Base-by-base conservation (phyloP, 1,139 yeast genomes). In the Kluyveromyces sp. region DNA sequence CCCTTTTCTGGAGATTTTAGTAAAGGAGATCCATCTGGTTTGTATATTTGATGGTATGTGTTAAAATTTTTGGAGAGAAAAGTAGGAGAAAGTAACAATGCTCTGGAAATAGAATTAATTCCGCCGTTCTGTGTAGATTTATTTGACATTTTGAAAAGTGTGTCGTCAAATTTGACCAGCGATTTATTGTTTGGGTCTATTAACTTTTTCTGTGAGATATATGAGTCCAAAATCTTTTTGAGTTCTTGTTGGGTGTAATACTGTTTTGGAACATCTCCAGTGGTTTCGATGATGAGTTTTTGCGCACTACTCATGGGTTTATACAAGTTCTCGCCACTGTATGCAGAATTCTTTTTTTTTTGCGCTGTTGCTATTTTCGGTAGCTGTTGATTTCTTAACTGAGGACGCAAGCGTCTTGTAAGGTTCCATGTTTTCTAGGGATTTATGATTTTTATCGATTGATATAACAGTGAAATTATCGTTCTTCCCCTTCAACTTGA, bases 401-500 rank as follows among this genome's bases (percentile, higher is more conserved):
- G 8, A 4, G 6, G 27, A 7, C 53, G 29, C 57, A 7, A 53
- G 54, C 15, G 53, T 46, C 33, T 53, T 55, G 59, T 85, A 88
- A 2, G 90, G 76, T 2, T 76, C 81, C 64, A 86, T 87, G 40
- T 72, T 73, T 42, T 72, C 75, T 26, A 88, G 67, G 28, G 67
- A 68, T 7, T 73, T 75, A 50, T 77, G 74, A 0, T 72, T 72
- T 42, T 73, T 72, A 3, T 77, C 77, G 3, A 76, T 57, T 2
- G 76, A 69, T 6, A 74, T 70, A 10, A 89, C 69, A 0, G 77
- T 73, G 31, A 87, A 68, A 58, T 85, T 95, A 51, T 90, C 94
- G 26, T 75, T 84, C 51, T 74, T 80, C 35, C 70, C 71, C 56
- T 87, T 84, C 7, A 90, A 95, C 55, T 87, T 86, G 15, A 81